phyloP scores from a whole-genome alignment of 2,329 filamentous ascomycete species.

The Verticillium nonalfalfae region DNA sequence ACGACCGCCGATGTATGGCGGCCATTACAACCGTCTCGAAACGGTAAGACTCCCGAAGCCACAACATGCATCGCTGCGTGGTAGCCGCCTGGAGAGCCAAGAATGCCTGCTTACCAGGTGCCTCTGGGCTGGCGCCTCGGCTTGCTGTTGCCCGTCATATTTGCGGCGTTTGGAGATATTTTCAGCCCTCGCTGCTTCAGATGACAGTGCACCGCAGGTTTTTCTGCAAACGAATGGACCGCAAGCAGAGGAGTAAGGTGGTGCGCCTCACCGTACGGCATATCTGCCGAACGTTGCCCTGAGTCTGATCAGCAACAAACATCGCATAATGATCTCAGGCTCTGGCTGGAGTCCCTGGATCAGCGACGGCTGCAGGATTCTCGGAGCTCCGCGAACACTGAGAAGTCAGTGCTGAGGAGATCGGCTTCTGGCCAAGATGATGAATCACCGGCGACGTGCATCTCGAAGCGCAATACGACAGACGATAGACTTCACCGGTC shows the following conservation, averaged over 20 bases:
- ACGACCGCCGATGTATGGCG: too few relatives aligned
- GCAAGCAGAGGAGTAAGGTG: neutral
- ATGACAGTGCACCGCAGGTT: neutral
- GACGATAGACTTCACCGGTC: neutral
- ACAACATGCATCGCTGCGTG: neutral
- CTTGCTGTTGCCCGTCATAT: too few relatives aligned
- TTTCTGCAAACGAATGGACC: neutral
- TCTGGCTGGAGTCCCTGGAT: neutral
- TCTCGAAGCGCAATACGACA: neutral
- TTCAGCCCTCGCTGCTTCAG: neutral
- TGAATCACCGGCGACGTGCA: too few relatives aligned
- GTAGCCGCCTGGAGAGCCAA: neutral
- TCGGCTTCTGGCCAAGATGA: too few relatives aligned
- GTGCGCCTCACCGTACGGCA: too few relatives aligned
- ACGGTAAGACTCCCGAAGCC: neutral
- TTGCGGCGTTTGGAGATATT: neutral
- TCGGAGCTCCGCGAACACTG: neutral
- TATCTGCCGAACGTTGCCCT: neutral
- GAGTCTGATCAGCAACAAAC: neutral
- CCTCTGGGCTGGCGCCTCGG: too few relatives aligned
- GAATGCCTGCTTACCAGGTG: too few relatives aligned
- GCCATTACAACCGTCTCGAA: too few relatives aligned
- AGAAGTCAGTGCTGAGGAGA: too few relatives aligned
- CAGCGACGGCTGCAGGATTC: neutral
- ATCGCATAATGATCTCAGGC: neutral